Evolutionary conservation across 2,329 filamentous ascomycete species (phyloP), one percentile per base, ranked within the genome.

Genomic region (Calonectria pauciramosa): DNA sequence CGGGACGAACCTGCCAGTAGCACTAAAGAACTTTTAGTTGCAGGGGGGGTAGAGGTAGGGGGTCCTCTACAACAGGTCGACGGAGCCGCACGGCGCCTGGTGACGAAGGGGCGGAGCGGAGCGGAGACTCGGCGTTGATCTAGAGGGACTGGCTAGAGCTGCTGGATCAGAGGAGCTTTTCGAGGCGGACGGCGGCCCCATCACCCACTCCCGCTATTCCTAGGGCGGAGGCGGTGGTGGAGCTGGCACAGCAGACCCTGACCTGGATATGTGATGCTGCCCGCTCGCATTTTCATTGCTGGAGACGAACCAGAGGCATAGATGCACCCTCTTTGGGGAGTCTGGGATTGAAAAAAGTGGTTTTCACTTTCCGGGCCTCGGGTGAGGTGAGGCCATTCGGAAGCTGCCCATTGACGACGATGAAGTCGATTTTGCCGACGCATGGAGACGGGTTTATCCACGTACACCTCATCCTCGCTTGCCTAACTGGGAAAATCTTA

Each of bases 121-220:
- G 65, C 44, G 36, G 71, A 47, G 44, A 41, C 71, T 71, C 71
- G 49, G 71, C 66, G 59, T 34, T 41, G 68, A 47, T 60, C 70
- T 14, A 49, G 49, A 66, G 30, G 54, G 18, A 28, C 32, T 30
- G 26, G 41, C 16, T 23, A n/a, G 72, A 68, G 64, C 44, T 71
- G 34, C 68, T 36, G 74, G 56, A 70, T 6, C 41, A 30, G 10
- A 54, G 49, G 26, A 20, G 47, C 47, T 74, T 68, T 78, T 72
- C 68, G 78, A 80, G 78, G 78, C 78, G 80, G 78, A 80, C 76
- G 75, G 73, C 63, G 71, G 20, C 63, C 68, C 78, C 71, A 68
- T 65, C 75, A 41, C 67, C 47, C 60, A 64, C 51, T 68, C 67
- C 72, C 75, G 76, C 71, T 70, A 73, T 64, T 71, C 70, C 44